Base-by-base conservation (phyloP, 2,329 filamentous ascomycete species). In the Sporothrix phasma region DNA sequence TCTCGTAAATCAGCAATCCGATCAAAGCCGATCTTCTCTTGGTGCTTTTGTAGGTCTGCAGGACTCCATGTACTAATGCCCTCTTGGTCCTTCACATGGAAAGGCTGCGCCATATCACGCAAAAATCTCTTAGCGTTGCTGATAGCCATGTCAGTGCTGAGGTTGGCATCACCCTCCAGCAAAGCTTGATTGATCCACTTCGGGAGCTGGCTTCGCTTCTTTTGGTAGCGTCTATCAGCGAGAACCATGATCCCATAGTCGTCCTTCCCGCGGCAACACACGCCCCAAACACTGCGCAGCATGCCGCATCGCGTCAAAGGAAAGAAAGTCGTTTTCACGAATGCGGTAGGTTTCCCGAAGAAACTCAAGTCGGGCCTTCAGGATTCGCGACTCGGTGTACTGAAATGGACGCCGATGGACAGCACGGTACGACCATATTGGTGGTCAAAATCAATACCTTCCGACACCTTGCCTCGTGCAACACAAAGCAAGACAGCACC, bases 231-330 rank as follows among this genome's bases (percentile, higher is more conserved):
- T 47, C 90, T 87, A 74, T 99, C 94, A 2, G 95, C 94, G 31
- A 99, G 81, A 4, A 99, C 93, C 94, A 99, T 99, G 79, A 99
- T 90, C n/a, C 94, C 94, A 75, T 99, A 99, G 75, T 99, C 94
- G 73, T 99, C 95, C 75, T 99, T 99, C 26, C 94, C 94, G 70
- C 94, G n/a, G 84, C 67, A 99, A 79, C 49, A 99, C 94, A 73
- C 94, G 92, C 15, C 94, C 95, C 1, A 99, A 80, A 72, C 94
- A 99, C 73, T 99, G 94, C 0, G 94, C 93, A 15, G 94, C 94
- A 73, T 99, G 94, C n/a, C 94, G 87, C 93, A 99, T 99, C 24
- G 94, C 94, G 73, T 99, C 94, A 80, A 99, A 99, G 22, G 94
- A 97, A 10, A 99, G 78, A 73, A 99, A 99, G 73, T 99, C 95